Base-by-base conservation (phyloP, 768 basidiomycete genomes). In the Rubroboletus satanas region DNA sequence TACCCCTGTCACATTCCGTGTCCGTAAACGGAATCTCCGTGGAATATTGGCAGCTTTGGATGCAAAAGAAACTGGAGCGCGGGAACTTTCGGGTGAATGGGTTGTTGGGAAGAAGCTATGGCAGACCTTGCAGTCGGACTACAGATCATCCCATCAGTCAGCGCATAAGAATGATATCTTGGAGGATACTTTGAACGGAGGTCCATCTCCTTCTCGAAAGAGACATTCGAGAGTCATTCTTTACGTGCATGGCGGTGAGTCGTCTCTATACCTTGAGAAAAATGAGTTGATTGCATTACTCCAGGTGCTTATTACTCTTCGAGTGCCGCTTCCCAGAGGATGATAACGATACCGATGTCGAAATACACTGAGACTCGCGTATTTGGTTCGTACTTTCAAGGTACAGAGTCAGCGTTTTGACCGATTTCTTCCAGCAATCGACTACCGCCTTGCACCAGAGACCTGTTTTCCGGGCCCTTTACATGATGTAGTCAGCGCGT, bases 391-490 rank as follows among this genome's bases (percentile, higher is more conserved):
- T 73, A 21, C n/a, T 42, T 39, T 26, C 14, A 33, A 15, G 11
- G 23, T 29, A 29, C 14, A 26, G 18, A 29, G 23, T 23, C 33
- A 23, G n/a, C 18, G 12, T 36, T 45, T 39, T 32, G 48, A 53
- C 52, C 45, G 8, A 42, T 31, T 21, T 38, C 32, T 43, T 14
- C 44, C 76, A 96, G 79, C 94, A 8, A 76, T 99, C 57, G 93
- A 97, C 68, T 99, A 99, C 71, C 90, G 96, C 11, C 79, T 99
- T 35, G 95, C 96, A 0, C 96, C 96, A 1, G 96, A 99, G 71
- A 93, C 93, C 5, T 81, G 83, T 41, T 99, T 98, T 71, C 96
- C 96, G 0, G 91, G 94, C 0, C 90, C 93, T 42, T 72, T 89
- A 7, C 84, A 87, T 61, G 96, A 99, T 63, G 90, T 86, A 21